Percentiles rank a stretch among this genome's conserved stretches.
Evolutionary conservation across 352 stramenopile genomes (phyloP).

Genomic region (Phytophthora chlamydospora): DNA sequence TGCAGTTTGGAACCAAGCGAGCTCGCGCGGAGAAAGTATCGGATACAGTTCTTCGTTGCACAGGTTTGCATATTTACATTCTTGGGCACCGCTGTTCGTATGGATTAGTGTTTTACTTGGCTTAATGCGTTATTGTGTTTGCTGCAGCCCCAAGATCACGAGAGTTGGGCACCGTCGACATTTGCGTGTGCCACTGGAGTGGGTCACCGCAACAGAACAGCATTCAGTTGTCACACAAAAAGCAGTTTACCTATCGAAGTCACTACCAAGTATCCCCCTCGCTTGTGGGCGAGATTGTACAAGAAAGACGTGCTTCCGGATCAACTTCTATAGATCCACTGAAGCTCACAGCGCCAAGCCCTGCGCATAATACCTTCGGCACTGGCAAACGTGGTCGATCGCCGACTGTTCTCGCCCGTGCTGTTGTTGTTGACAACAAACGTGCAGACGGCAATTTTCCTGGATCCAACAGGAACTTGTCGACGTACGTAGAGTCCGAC

Average conservation of each 20-base stretch:
- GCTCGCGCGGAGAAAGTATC: slow-evolving; percentile 68
- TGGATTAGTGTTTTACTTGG: background rate
- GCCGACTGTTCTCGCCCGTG: slow-evolving; percentile 28
- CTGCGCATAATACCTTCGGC: slow-evolving; percentile 8
- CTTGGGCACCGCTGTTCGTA: background rate
- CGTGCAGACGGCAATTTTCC: slow-evolving; percentile 23
- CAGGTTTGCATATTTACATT: slow-evolving; percentile 46
- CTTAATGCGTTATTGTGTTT: slow-evolving; percentile 2
- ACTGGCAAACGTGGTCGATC: slow-evolving; percentile 60
- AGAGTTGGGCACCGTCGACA: slow-evolving; percentile 51
- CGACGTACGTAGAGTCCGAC: slow-evolving; percentile 72
- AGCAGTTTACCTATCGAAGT: slow-evolving; percentile 64
- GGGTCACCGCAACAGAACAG: slow-evolving; percentile 26
- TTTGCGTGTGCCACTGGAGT: slow-evolving; percentile 62
- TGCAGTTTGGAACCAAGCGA: slow-evolving; percentile 70
- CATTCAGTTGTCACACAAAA: slow-evolving; percentile 56
- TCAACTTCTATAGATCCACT: slow-evolving; percentile 14
- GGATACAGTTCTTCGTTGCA: slow-evolving; percentile 76
- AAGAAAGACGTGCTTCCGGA: slow-evolving; percentile 11
- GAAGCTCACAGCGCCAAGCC: slow-evolving; percentile 16
- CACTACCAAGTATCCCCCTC: slow-evolving; percentile 43
- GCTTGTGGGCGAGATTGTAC: slow-evolving; percentile 28
- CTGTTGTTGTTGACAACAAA: slow-evolving; percentile 11
- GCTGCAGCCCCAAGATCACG: slow-evolving; percentile 51
- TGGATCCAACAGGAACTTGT: slow-evolving; percentile 49